Evolutionary conservation across 257 asterid species (phyloP), one percentile per base, ranked within the genome.

Genomic region (Euphrasia confusa): DNA sequence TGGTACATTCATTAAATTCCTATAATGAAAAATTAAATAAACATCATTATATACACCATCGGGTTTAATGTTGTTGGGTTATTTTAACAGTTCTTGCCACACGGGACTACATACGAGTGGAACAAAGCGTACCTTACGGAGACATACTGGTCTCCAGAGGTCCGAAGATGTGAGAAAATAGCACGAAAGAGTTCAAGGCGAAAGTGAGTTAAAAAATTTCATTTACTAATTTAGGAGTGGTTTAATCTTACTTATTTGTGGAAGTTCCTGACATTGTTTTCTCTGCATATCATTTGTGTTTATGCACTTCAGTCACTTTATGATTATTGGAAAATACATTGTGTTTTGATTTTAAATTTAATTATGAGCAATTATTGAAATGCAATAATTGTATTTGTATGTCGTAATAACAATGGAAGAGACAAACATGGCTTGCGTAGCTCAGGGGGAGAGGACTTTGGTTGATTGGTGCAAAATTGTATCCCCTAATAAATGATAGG

Each of bases 61-160:
- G n/a, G 33, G 2, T 37, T 8, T 59, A 15, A 54, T 71, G 60
- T 14, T 54, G 45, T 45, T 56, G 42, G 15, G 5, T 60, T 56
- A 35, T 45, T 57, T 27, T 2, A 69, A 48, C 90, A 92, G 97
- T 89, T 81, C 93, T 92, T 58, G 97, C 97, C 0, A 81, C 95
- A 24, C 74, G 86, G 24, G 84, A 84, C 74, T 61, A 17, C 67
- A 63, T 92, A 57, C 71, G 42, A 73, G 91, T 89, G 30, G 69
- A 77, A 7, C 99, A 92, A 70, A 75, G 30, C 69, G 73, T 12
- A 18, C 82, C 99, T 6, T 92, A 89, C 62, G 97, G 94, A 2
- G 89, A 80, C 69, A 86, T 89, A 73, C 75, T 81, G 48, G 84
- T 92, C 64, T 83, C 99, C 58, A 80, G 86, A 69, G 99, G 99